Percentiles rank a stretch among this genome's conserved stretches.
Evolutionary conservation across 257 asterid species (phyloP).

Genomic region (Datura wrightii): DNA sequence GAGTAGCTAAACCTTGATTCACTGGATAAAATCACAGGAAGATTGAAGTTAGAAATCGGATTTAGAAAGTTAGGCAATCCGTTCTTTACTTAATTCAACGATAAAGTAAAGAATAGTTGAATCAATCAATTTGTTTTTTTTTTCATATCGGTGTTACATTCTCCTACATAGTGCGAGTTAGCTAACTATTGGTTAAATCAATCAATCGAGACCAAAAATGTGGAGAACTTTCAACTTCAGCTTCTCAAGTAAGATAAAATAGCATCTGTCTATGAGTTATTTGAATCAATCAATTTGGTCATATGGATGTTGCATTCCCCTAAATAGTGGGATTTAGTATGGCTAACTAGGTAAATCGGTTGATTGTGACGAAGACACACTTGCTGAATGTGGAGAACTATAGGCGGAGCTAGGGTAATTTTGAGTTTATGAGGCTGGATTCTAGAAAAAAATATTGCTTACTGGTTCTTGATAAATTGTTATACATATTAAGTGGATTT

Average conservation of each 20-base stretch:
- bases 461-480: too few species aligned
- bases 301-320: not conserved
- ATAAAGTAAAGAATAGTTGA: not conserved
- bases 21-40: conserved; percentile 48
- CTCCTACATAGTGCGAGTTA: not conserved
- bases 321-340: not conserved
- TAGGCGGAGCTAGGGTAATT: too few species aligned
- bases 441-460: too few species aligned
- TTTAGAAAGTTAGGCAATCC: not conserved
- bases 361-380: not conserved
- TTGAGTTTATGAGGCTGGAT: too few species aligned
- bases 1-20: conserved; percentile 93
- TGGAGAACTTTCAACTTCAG: not conserved
- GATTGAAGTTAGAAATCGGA: not conserved
- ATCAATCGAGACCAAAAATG: not conserved
- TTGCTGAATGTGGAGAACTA: not conserved
- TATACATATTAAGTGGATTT: too few species aligned
- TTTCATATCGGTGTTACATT: not conserved
- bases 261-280: not conserved
- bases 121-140: not conserved
- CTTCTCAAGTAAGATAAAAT: not conserved
- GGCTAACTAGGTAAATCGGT: not conserved
- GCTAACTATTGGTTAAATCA: not conserved
- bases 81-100: not conserved
- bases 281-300: not conserved